Evolutionary conservation across 2,329 filamentous ascomycete genomes (phyloP), one percentile per base, ranked within the genome.

Genomic region (Botrytis paeoniae): DNA sequence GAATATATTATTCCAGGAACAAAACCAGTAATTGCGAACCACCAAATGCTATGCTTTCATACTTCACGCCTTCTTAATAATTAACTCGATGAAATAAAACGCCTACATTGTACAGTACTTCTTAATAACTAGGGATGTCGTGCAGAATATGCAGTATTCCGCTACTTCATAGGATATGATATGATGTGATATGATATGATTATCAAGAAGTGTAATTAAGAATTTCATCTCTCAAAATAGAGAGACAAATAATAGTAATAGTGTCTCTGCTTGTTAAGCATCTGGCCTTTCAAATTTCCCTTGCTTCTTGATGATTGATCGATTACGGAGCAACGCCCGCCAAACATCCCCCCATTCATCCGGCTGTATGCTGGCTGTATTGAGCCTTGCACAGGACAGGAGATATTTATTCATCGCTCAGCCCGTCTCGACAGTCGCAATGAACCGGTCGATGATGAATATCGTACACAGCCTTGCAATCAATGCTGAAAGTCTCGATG

Each of bases 381-480:
- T 54, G 25, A 63, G 69, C 69, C 60, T 64, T 71, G 48, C 48
- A 45, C 54, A 59, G 48, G 14, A 69, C 22, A 41, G 37, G 14
- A 18, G 16, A 39, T 4, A 35, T 2, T 2, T 35, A 41, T 29
- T 29, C 39, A 43, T 63, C 61, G n/a, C 54, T 61, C 68, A 70
- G 68, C 68, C 68, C 68, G n/a, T 45, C 57, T 29, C 22, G 43
- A 32, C 43, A 3, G 35, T 64, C 60, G 35, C 69, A 18, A 54
- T 37, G 18, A n/a, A 54, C 51, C 45, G 37, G 35, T 41, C 45
- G 37, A 45, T 41, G 48, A 45, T 39, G 51, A 18, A 57, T 43
- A 54, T 64, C 18, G 37, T 41, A 35, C 69, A 71, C 41, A 71
- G 69, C 69, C 69, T 71, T 71, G 43, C 69, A n/a, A 63, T 63